Base-by-base conservation (phyloP, 805 yeast species). In the Starmera amethionina region DNA sequence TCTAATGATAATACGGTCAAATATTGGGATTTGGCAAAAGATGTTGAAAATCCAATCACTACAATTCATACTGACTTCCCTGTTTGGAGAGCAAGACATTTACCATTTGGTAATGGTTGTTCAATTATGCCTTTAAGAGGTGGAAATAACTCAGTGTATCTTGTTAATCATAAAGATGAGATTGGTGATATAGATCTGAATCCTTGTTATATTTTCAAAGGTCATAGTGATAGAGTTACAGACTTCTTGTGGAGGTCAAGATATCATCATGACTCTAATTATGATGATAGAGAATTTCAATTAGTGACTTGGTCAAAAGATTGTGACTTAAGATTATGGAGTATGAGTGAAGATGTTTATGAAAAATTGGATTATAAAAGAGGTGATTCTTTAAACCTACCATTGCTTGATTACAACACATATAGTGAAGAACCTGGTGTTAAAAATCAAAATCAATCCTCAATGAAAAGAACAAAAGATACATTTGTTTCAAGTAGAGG, bases 271-370 rank as follows among this genome's bases (percentile, higher is more conserved):
- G 65, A 65, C 35, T 56, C 67, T 2, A 58, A 53, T 0, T 51
- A 72, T 12, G 80, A 79, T 48, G 87, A 85, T 62, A 67, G 90
- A 40, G 96, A 89, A 43, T 93, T 76, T 54, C 97, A 93, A 58
- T 59, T 93, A 38, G 90, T 93, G 1, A 86, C 97, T 0, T 90
- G 97, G 97, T 81, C 95, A 1, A 79, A 84, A 39, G 97, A 93
- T 55, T 75, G 79, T 48, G 95, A 86, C 54, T 64, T 93, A 43
- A 68, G 89, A 44, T 61, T 89, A 37, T 90, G 97, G 97, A 82
- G 87, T 0, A 59, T 77, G 14, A 55, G 66, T 13, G 73, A 73
- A 4, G 65, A 64, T 7, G 56, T 72, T 14, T 71, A 79, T 46
- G 68, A 64, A 8, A 65, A 65, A 32, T 67, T 77, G 36, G 58